These are phyloP conservation scores for Sugiyamaella japonica DNA, from an alignment of 1,139 yeast species.

Conservation along the genomic window DNA sequence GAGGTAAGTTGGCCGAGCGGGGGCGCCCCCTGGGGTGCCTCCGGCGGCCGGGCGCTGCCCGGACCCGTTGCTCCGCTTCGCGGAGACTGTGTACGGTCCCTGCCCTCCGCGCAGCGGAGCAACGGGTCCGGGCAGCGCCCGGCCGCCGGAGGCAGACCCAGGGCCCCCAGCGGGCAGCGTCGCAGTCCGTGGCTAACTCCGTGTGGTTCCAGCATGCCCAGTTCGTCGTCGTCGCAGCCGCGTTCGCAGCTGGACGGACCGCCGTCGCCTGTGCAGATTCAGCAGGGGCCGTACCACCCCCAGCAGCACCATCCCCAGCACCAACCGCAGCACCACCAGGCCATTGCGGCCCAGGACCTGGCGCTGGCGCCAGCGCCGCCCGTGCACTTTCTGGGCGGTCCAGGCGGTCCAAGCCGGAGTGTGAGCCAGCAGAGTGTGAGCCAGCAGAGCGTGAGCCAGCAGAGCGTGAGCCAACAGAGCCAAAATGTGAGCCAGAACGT, in stretches of 20 bases:
- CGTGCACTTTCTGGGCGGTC: too few relatives aligned
- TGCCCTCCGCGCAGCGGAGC: background rate
- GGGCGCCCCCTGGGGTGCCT: background rate
- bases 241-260: background rate
- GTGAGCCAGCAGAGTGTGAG: too few relatives aligned
- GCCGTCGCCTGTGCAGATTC: too few relatives aligned
- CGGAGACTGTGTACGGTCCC: background rate
- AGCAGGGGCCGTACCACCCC: background rate
- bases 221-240: background rate
- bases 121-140: constrained; percentile 1
- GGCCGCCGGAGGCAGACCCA: constrained; percentile 2
- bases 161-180: background rate
- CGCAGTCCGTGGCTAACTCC: background rate
- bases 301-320: constrained; percentile 6
- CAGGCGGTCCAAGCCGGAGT: too few relatives aligned
- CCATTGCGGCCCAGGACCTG: too few relatives aligned
- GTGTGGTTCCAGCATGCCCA: background rate
- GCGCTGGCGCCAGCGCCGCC: too few relatives aligned
- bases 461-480: too few relatives aligned
- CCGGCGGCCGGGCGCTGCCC: background rate
- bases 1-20: too few relatives aligned
- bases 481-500: too few relatives aligned
- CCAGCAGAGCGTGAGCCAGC: too few relatives aligned
- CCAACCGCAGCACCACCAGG: background rate
- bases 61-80: background rate